Base-by-base conservation (phyloP, 108 stramenopile species). In the Epipyxis sp. region DNA sequence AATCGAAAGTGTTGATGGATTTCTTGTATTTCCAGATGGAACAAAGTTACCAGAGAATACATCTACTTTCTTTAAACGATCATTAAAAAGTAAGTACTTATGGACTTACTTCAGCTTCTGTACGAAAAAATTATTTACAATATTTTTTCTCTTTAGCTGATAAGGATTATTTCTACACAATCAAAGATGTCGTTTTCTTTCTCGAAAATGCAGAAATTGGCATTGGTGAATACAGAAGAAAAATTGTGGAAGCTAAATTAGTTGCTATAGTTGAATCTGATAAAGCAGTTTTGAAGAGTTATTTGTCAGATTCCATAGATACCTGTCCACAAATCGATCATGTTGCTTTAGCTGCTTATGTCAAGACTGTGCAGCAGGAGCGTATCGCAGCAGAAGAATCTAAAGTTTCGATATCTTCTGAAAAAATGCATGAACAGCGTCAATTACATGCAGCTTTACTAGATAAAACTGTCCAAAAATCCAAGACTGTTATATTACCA, bases 41-140 rank as follows among this genome's bases (percentile, higher is more conserved):
- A 20, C 35, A 42, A 50, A 50, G 6, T 74, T 74, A 6, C 71
- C 3, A 43, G 32, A 27, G 6, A 6, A 13, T 6, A 74, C 71
- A 6, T 43, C 40, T 10, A 74, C 71, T 29, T 37, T 42, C 40
- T 74, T 74, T 42, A 74, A 74, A 74, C 37, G 71, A 74, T 13
- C 71, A 6, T 42, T 54, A 32, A 37, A 32, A 74, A 37, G 71
- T 74, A 74, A 54, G 3, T 27, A 39, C 3, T 32, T 67, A 43
- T 20, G 13, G 20, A 6, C 65, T 13, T 13, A 13, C 37, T 20
- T 39, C 65, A 6, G 20, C 6, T 67, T 20, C 41, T 13, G 20
- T 67, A 6, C 42, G 6, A 50, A 6, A 6, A 13, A 6, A 50
- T 50, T 20, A 50, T 13, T 50, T 20, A 6, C 46, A 6, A 13